Conservation (phyloP, 306 rosid species). For the Rosa persica region DNA sequence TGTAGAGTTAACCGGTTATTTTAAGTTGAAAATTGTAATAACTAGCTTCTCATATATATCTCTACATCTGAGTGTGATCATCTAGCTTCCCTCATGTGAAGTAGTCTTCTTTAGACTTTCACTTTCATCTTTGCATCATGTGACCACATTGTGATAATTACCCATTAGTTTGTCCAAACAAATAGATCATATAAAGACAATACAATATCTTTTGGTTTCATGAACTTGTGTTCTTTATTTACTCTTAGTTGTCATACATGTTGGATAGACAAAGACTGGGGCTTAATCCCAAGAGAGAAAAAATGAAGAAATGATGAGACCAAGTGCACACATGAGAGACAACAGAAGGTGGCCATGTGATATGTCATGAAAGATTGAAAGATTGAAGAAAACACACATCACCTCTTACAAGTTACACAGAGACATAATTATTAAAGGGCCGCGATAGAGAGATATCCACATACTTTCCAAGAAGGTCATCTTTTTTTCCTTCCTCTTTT, state of each 20-base stretch:
- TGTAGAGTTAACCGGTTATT: too few relatives aligned
- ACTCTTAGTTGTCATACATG: constrained; percentile 4
- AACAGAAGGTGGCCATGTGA: constrained; percentile 66
- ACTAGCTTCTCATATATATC: too few relatives aligned
- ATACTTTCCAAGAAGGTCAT: background rate
- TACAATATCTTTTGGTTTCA: background rate
- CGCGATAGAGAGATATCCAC: background rate
- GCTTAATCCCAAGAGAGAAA: constrained; percentile 20
- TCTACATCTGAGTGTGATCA: background rate
- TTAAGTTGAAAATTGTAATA: too few relatives aligned
- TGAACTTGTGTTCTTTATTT: background rate
- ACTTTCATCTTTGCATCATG: constrained; percentile 41
- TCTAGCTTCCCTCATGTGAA: constrained; percentile 35
- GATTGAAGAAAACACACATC: background rate
- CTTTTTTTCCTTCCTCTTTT: background rate
- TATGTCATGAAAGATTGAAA: background rate
- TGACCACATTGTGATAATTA: constrained; percentile 29
- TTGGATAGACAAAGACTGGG: constrained; percentile 25
- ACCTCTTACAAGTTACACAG: background rate
- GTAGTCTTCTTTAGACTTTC: constrained; percentile 25
- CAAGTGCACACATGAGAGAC: constrained; percentile 47
- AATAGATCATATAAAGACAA: constrained; percentile 23
- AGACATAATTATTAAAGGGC: constrained; percentile 4
- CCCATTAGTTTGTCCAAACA: constrained; percentile 12
- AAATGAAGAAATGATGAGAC: constrained; percentile 28